A percentile compares a stretch with the other conserved stretches of the same genome.
phyloP scores from a whole-genome alignment of 2,329 filamentous ascomycete genomes.

The Trichoderma breve region DNA sequence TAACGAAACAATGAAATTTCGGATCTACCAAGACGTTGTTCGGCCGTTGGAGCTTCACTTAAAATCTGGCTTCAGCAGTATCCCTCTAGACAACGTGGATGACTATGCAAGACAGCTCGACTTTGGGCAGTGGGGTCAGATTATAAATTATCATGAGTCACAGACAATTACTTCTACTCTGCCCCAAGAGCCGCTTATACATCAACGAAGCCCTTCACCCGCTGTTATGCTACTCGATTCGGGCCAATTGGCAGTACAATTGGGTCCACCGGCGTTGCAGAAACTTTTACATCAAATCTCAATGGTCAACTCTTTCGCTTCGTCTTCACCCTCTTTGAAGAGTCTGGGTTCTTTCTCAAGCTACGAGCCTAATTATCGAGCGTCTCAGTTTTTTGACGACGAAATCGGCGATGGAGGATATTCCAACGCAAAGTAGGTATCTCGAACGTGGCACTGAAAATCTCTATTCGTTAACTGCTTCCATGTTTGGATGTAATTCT shows the following conservation, averaged over 20 bases:
- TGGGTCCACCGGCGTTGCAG: background rate
- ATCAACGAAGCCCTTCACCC: background rate
- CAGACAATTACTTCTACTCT: background rate
- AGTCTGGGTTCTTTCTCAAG: background rate
- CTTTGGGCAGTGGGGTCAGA: background rate
- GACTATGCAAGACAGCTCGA: background rate
- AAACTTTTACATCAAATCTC: background rate
- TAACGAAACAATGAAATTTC: background rate
- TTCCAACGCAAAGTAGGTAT: background rate
- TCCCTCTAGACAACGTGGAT: background rate
- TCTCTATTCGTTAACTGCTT: background rate
- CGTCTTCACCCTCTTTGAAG: background rate
- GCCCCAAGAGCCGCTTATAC: background rate
- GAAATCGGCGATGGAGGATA: background rate
- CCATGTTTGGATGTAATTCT: background rate
- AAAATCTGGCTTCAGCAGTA: background rate
- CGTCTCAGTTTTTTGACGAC: background rate
- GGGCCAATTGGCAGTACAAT: background rate
- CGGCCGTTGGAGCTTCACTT: background rate
- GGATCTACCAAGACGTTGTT: background rate
- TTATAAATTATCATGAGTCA: background rate
- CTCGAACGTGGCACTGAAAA: background rate
- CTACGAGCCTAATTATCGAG: background rate
- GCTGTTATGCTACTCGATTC: background rate
- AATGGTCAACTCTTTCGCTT: background rate